Conservation (phyloP, 1,284 basidiomycete species). For the Volvariella surrecta region DNA sequence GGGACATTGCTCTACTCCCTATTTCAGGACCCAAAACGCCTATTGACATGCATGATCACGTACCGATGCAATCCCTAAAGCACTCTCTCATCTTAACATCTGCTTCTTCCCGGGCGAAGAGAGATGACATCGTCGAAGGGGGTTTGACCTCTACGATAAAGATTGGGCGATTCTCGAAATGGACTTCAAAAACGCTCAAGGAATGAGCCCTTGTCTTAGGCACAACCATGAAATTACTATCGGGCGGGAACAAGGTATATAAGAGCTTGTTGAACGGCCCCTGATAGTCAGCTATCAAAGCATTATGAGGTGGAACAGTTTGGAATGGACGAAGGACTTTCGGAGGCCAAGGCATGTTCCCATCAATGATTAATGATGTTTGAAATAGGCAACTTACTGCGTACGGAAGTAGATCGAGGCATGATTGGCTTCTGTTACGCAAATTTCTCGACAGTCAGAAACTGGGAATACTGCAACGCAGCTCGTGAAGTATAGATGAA, state of each 20-base stretch:
- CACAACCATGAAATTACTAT: slow-evolving; percentile 12
- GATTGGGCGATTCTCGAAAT: slow-evolving; percentile 8
- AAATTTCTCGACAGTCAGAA: too few species aligned
- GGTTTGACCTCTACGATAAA: slow-evolving; percentile 8
- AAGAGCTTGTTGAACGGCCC: slow-evolving; percentile 15
- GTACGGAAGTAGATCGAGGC: too few species aligned
- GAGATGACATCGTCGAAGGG: slow-evolving; percentile 3
- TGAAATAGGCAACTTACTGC: too few species aligned
- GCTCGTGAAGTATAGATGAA: too few species aligned
- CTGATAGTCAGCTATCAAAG: not conserved
- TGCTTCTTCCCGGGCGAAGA: slow-evolving; percentile 7
- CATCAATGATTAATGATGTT: too few species aligned
- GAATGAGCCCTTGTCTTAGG: not conserved
- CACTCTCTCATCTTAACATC: slow-evolving; percentile 6
- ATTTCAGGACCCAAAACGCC: too few species aligned
- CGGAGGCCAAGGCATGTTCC: too few species aligned
- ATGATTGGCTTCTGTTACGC: too few species aligned
- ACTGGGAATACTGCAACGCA: too few species aligned
- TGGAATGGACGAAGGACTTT: not conserved
- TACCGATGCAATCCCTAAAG: slow-evolving; percentile 6
- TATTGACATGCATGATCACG: not conserved
- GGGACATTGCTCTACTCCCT: slow-evolving; percentile 1
- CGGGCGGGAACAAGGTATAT: slow-evolving; percentile 13
- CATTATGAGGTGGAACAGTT: not conserved
- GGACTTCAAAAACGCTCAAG: slow-evolving; percentile 7